These are phyloP conservation scores for Coemansia sp. DNA, from an alignment of 192 early-diverging fungal genomes.

Conservation along the genomic window DNA sequence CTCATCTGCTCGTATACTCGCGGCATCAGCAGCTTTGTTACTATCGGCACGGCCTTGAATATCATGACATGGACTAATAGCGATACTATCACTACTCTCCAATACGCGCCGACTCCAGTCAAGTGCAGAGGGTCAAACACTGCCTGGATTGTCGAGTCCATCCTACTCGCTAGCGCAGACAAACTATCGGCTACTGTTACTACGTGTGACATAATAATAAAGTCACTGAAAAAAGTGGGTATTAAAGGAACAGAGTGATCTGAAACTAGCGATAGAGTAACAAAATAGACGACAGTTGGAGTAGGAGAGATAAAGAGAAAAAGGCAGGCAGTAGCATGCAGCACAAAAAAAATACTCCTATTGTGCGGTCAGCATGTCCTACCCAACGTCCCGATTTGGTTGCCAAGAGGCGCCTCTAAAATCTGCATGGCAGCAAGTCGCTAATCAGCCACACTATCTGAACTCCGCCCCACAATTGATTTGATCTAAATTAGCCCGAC, in stretches of 20 bases:
- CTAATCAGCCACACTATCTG: background rate
- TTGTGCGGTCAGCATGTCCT: background rate
- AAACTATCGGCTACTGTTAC: background rate
- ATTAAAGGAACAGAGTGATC: background rate
- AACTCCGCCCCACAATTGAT: background rate
- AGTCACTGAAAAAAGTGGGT: background rate
- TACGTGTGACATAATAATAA: background rate
- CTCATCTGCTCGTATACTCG: conserved; percentile 20
- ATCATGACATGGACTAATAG: conserved; percentile 8
- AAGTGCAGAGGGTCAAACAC: conserved; percentile 44
- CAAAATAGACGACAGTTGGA: background rate
- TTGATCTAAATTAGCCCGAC: background rate
- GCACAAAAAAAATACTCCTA: background rate
- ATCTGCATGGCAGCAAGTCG: background rate
- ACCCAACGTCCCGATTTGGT: background rate
- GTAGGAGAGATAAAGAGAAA: background rate
- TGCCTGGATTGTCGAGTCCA: conserved; percentile 20
- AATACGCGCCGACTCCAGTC: conserved; percentile 32
- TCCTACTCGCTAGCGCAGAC: background rate
- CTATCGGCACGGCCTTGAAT: background rate
- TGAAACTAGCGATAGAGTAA: background rate
- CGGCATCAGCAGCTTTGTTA: conserved; percentile 23
- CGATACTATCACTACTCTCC: conserved; percentile 26
- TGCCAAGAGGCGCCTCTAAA: background rate
- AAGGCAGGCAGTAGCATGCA: background rate